Base-by-base conservation (phyloP, 345 rosid genomes). In the Camelina hispida region DNA sequence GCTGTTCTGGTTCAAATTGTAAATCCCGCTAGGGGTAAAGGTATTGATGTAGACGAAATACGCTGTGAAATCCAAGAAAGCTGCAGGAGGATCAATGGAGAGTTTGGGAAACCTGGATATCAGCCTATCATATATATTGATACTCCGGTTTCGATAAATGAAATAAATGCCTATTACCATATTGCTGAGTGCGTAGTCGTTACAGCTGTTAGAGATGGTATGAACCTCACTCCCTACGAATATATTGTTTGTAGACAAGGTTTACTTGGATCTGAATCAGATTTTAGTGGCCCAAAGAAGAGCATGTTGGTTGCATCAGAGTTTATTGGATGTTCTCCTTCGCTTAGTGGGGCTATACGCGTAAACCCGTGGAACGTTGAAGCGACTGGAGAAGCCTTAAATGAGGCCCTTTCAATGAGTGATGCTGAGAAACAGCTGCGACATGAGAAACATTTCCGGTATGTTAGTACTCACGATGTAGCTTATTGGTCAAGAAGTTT, bases 381-480 rank as follows among this genome's bases (percentile, higher is more conserved):
- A 42, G 79, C 82, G 3, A 79, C 82, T 42, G 82, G 79, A 58
- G 82, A 79, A 71, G 82, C 79, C 0, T 43, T 79, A 15, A 79
- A 79, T 15, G 82, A 79, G 59, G 82, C 82, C 52, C 71, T 79
- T 28, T 74, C 76, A 8, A 74, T 79, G 79, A 53, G 76, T 69
- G 82, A 79, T 79, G 18, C 72, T 14, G 82, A 79, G 76, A 79
- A 79, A 75, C 82, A 79, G 64, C 51, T 79, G 60, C 73, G 98
- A 20, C 98, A 94, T 75, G 98, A 94, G 85, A 94, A 94, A 82
- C 98, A 94, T 83, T 94, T 88, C 58, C 79, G 82, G 51, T 79
- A 79, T 70, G 82, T 79, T 70, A 74, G 82, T 34, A 79, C 79
- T 52, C 82, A 79, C 11, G 79, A 79, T 25, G 82, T 75, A 50